Evolutionary conservation across 129 eudicot genomes (phyloP), one percentile per base, ranked within the genome.

Genomic region (Apium graveolens): DNA sequence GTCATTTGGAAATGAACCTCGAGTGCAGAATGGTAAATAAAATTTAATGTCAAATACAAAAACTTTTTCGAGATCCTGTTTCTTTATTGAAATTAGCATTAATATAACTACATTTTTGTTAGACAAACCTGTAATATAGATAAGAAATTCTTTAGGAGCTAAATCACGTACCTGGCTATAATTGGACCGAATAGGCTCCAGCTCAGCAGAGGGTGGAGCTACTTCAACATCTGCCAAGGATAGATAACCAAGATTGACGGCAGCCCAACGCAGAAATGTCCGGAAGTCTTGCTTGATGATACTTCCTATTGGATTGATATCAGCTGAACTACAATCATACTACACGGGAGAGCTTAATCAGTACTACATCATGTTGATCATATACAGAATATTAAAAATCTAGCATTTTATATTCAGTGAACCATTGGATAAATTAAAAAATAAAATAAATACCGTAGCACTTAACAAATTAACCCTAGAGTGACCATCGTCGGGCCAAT

Each of bases 271-370:
- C 83, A 95, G 75, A 84, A 95, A 95, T 71, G 83, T 85, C 65
- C 98, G 87, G 68, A 95, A 91, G 84, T 95, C 98, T 79, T 87
- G 94, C 86, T 94, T 94, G 75, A 97, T 94, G 55, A 94, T 91
- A 80, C 98, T 94, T 46, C 98, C 98, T 26, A 94, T 94, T 41
- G 98, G 98, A 85, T 94, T 94, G 66, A 94, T 94, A 81, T 94
- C 97, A 17, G 98, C 98, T 41, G 98, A 83, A 82, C 98, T 95
- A 87, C 98, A 95, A 85, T 95, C 98, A 87, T 95, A 95, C 98
- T 91, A 82, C 82, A 86, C 66, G 73, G 44, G 48, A 80, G 29
- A 49, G 70, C 13, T 34, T 37, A 70, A 70, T 70, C 37, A 70
- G 21, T 13, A 60, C 32, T n/a, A 11, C 11, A 10, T 60, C 34